Percentiles rank a stretch among this genome's conserved stretches.
These are phyloP conservation scores for Brassica incana DNA, from an alignment of 345 rosid species.

Conservation along the genomic window DNA sequence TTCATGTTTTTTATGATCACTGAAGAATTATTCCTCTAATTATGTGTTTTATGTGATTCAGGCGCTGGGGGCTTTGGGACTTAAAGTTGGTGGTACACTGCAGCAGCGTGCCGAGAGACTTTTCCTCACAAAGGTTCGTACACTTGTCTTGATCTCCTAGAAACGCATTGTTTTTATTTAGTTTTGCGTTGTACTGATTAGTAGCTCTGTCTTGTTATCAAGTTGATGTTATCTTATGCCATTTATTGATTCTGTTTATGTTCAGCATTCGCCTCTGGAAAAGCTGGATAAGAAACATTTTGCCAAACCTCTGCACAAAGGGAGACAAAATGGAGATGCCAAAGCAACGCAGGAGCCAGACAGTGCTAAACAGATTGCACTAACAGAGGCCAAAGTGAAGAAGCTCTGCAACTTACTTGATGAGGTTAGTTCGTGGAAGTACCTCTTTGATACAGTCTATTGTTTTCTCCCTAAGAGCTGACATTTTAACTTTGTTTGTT, in stretches of 20 bases:
- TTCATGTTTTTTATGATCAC: constrained; percentile 3
- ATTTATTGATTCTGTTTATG: not conserved
- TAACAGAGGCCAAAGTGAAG: constrained; percentile 70
- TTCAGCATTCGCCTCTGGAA: constrained; percentile 78
- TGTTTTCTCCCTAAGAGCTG: not conserved
- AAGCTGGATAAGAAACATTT: constrained; percentile 90
- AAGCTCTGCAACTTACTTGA: constrained; percentile 68
- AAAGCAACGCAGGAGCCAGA: constrained; percentile 47
- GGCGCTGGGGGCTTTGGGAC: constrained; percentile 87
- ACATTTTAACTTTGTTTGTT: constrained; percentile 7
- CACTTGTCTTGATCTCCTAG: no score
- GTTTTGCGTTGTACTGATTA: no score
- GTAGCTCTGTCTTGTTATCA: no score
- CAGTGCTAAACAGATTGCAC: constrained; percentile 61
- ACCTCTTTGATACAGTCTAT: not conserved
- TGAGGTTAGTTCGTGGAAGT: constrained; percentile 56
- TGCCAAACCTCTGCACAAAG: constrained; percentile 60
- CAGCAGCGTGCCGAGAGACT: constrained; percentile 96
- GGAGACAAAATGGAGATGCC: constrained; percentile 56
- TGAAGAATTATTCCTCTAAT: constrained; percentile 1
- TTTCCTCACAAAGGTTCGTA: constrained; percentile 71
- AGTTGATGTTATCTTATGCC: not conserved
- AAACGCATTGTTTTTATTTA: no score
- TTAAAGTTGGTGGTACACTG: constrained; percentile 86
- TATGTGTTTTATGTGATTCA: constrained; percentile 34